Evolutionary conservation across 345 rosid genomes (phyloP).

Genomic region (Pistacia atlantica): DNA sequence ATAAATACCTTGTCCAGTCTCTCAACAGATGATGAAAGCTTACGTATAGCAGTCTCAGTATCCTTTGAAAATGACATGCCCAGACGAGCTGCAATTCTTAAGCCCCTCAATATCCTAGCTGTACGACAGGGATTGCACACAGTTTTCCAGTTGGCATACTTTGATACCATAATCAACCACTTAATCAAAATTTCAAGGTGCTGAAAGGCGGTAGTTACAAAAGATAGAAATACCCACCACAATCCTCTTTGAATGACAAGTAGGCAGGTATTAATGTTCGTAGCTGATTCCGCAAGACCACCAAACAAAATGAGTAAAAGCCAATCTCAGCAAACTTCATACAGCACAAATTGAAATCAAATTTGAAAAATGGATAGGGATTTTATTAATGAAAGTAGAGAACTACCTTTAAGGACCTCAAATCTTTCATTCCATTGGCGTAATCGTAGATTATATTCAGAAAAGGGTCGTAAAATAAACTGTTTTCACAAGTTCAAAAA

Average conservation of each 20-base stretch:
- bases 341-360: conserved; percentile 12
- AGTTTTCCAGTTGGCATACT: conserved; percentile 18
- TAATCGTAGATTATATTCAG: conserved; percentile 67
- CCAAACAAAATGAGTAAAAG: conserved; percentile 14
- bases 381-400: conserved; percentile 18
- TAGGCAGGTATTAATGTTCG: conserved; percentile 75
- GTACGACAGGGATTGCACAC: conserved; percentile 26
- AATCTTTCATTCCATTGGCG: conserved; percentile 68
- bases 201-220: conserved; percentile 15
- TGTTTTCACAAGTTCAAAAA: conserved; percentile 34
- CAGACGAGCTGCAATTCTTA: conserved; percentile 90
- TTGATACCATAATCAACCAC: conserved; percentile 11
- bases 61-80: conserved; percentile 70
- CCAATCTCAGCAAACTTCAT: conserved; percentile 17
- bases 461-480: conserved; percentile 76
- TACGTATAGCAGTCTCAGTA: conserved; percentile 58
- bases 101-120: conserved; percentile 93
- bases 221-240: conserved; percentile 59
- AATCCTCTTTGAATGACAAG: conserved; percentile 79
- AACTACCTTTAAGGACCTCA: conserved; percentile 70
- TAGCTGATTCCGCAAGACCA: conserved; percentile 49
- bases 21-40: conserved; percentile 57
- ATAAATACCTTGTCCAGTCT: conserved; percentile 62
- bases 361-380: conserved; percentile 1
- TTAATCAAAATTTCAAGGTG: conserved; percentile 18